Evolutionary conservation across 306 rosid species (phyloP).

Genomic region (Malus fusca): DNA sequence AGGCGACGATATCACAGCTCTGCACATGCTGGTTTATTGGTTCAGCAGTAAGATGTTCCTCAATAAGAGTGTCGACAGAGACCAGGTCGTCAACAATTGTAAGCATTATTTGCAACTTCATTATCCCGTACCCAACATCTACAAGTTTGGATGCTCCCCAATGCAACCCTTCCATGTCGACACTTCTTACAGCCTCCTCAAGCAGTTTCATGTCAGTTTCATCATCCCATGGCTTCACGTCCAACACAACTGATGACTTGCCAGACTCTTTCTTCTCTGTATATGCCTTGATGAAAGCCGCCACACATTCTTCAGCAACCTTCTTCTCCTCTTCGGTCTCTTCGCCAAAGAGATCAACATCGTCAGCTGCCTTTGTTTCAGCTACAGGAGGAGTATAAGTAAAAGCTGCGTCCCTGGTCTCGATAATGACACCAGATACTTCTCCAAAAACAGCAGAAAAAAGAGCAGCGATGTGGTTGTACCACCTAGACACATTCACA

Average conservation of each 20-base stretch:
- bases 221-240: constrained; percentile 97
- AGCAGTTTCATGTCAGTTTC: constrained; percentile 96
- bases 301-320: constrained; percentile 75
- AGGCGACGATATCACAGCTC: constrained; percentile 90
- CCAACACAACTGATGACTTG: constrained; percentile 87
- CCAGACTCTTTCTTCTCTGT: constrained; percentile 86
- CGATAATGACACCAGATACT: constrained; percentile 65
- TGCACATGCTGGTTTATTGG: constrained; percentile 83
- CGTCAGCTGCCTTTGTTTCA: constrained; percentile 77
- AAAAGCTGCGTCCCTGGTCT: constrained; percentile 49
- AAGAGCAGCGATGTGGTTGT: constrained; percentile 70
- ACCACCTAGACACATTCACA: constrained; percentile 75
- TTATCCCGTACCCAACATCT: constrained; percentile 89
- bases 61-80: constrained; percentile 71
- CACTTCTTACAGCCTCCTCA: constrained; percentile 84
- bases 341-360: neutral
- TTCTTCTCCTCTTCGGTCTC: constrained; percentile 96
- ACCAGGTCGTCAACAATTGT: constrained; percentile 78
- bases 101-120: constrained; percentile 75
- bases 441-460: constrained; percentile 78
- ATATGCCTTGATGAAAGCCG: constrained; percentile 76
- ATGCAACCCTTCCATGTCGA: constrained; percentile 62
- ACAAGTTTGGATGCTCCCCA: constrained; percentile 98
- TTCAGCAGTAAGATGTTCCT: constrained; percentile 51
- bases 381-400: constrained; percentile 52